Conservation (phyloP, 352 stramenopile species). For the Pythium folliculosum region DNA sequence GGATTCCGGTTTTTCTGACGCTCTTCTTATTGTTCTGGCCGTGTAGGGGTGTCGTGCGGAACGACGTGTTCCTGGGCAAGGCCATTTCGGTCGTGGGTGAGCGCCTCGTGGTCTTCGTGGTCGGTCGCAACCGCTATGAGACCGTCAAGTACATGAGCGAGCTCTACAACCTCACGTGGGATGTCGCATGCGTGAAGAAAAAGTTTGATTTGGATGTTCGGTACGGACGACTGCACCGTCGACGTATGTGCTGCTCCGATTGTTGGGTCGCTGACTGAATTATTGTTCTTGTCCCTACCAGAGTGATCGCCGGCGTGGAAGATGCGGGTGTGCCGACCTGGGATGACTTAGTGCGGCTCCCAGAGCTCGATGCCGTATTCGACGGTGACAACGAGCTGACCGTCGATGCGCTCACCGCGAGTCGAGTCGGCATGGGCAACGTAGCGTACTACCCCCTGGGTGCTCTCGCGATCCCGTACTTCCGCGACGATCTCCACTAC, state of each 20-base stretch:
- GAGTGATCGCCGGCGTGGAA: constrained; percentile 9
- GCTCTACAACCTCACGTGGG: constrained; percentile 74
- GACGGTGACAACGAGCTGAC: constrained; percentile 41
- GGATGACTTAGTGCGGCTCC: constrained; percentile 61
- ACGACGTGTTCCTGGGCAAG: constrained; percentile 75
- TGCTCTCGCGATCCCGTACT: constrained; percentile 48
- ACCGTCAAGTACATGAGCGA: constrained; percentile 80
- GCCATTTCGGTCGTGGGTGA: constrained; percentile 43
- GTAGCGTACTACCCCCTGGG: constrained; percentile 69
- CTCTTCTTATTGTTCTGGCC: not conserved
- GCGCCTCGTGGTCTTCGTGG: constrained; percentile 65
- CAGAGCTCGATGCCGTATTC: constrained; percentile 71
- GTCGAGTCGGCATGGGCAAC: constrained; percentile 55
- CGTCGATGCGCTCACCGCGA: constrained; percentile 52
- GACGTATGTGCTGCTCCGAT: too few relatives aligned
- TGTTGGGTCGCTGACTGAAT: too few relatives aligned
- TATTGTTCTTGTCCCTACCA: not conserved
- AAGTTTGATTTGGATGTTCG: constrained; percentile 60
- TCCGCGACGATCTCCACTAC: constrained; percentile 60
- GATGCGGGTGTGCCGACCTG: constrained; percentile 38
- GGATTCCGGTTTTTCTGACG: too few relatives aligned
- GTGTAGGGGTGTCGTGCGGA: constrained; percentile 22
- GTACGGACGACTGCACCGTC: constrained; percentile 5
- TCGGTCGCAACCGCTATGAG: constrained; percentile 53
- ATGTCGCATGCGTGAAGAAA: constrained; percentile 50